Evolutionary conservation across 2,329 filamentous ascomycete species (phyloP), one percentile per base, ranked within the genome.

Genomic region (Coleophoma eucalyptorum): DNA sequence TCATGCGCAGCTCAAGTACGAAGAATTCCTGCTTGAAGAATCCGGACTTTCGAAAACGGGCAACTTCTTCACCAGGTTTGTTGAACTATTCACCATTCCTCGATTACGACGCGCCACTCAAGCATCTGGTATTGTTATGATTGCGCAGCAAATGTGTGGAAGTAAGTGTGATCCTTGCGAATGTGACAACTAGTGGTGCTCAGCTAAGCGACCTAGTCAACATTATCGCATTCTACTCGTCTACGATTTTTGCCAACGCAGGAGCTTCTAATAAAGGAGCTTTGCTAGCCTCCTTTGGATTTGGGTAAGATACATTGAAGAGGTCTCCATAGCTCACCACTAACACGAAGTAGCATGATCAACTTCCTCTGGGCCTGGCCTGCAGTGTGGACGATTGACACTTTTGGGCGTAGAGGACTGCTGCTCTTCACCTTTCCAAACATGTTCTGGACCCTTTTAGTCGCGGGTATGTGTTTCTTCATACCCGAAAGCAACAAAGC

Each of bases 111-210:
- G 86, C 38, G 90, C 90, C 3, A 92, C 84, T 3, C 75, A 88
- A 31, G 90, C 89, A 5, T 87, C 89, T 1, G 88, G 84, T 56
- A 82, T 83, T 1, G 88, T 93, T 58, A 95, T 95, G 90, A 83
- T 64, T 46, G 60, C 59, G 1, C 63, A 65, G 48, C 62, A 65
- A 34, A 66, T 65, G 57, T 64, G 47, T 53, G 47, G 54, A 50
- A 35, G 52, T 54, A 49, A 49, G 50, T 54, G 19, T 12, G 18
- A 8, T 26, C 10, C 26, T 26, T 5, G 3, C 15, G n/a, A 40
- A 43, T 4, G 32, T 12, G 35, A 35, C 19, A 12, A 19, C 16
- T 2, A 26, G 26, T 26, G 26, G 5, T 7, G 2, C 13, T 19
- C 19, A 5, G 7, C 11, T 15, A 4, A 18, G 3, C n/a, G 10